phyloP scores from a whole-genome alignment of 2,329 filamentous ascomycete genomes.

The Penicillium sp. region DNA sequence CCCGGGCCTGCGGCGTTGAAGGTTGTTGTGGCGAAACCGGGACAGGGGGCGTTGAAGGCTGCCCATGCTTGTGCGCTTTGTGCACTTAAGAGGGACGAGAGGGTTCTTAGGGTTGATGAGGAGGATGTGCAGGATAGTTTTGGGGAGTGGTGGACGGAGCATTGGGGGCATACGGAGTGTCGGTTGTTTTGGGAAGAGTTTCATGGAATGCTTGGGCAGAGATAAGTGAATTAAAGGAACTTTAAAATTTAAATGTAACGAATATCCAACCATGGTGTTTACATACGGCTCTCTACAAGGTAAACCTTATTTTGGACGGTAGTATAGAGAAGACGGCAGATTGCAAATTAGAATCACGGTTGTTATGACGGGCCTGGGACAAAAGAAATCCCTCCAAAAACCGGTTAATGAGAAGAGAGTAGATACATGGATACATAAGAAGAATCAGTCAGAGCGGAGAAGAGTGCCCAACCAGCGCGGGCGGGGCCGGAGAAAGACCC shows the following conservation, averaged over 20 bases:
- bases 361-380: neutral
- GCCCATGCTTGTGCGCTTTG: conserved; percentile 81
- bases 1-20: conserved; percentile 53
- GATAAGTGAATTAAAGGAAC: conserved; percentile 48
- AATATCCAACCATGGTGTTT: neutral
- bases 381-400: conserved; percentile 12
- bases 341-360: conserved; percentile 2
- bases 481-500: conserved; percentile 11
- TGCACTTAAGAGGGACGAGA: conserved; percentile 84
- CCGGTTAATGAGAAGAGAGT: conserved; percentile 23
- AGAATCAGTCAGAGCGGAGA: conserved; percentile 11
- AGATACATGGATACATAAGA: conserved; percentile 24
- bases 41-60: conserved; percentile 72
- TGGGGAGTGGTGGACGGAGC: conserved; percentile 94
- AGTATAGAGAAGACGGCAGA: neutral
- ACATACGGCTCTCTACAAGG: too few relatives aligned
- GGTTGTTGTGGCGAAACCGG: conserved; percentile 64
- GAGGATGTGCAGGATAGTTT: conserved; percentile 81
- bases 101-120: conserved; percentile 74
- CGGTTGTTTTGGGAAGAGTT: conserved; percentile 84
- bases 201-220: conserved; percentile 69
- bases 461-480: conserved; percentile 12
- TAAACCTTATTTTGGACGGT: too few relatives aligned
- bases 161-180: conserved; percentile 81
- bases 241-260: neutral